Base-by-base conservation (phyloP, 768 basidiomycete genomes). In the Wakefieldia striispora region DNA sequence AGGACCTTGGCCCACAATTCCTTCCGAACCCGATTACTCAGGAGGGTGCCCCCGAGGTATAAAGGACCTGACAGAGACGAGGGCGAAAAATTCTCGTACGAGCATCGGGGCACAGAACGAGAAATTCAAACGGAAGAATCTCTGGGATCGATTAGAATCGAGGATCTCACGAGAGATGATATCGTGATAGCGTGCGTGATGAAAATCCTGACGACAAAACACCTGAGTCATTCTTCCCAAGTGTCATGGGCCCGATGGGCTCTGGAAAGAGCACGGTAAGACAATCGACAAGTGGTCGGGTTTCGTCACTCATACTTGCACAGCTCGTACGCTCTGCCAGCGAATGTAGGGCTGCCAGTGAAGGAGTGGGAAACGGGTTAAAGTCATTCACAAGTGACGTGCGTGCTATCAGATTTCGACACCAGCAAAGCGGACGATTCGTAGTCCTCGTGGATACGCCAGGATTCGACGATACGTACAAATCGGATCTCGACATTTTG, bases 361-460 rank as follows among this genome's bases (percentile, higher is more conserved):
- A n/a, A n/a, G n/a, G n/a, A 3, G 39, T 54, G 0, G 52, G 54
- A 3, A 54, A 59, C 35, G 3, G 11, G 9, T 35, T 56, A 24
- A 49, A 4, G 13, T 62, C 60, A 26, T 49, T 9, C 10, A 52
- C 56, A 23, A 50, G 24, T 5, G 3, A 56, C 6, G 48, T 58
- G 12, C n/a, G 3, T 3, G 44, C 53, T 0, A 23, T 53, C 39
- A 53, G 14, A 45, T 50, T 51, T 23, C n/a, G 13, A 37, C 23
- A 58, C 10, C 12, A 49, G 6, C 11, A 34, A 11, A 55, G 8
- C 20, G 7, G 14, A 12, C 26, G 13, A 40, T 1, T 36, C 12
- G 26, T 62, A 3, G 60, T 62, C 7, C 21, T 64, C 4, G 60
- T 65, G n/a, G 63, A 65, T 17, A 64, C 64, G 0, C 64, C 64